Evolutionary conservation across 2,329 filamentous ascomycete genomes (phyloP).

Genomic region (Aspergillus chevalieri): DNA sequence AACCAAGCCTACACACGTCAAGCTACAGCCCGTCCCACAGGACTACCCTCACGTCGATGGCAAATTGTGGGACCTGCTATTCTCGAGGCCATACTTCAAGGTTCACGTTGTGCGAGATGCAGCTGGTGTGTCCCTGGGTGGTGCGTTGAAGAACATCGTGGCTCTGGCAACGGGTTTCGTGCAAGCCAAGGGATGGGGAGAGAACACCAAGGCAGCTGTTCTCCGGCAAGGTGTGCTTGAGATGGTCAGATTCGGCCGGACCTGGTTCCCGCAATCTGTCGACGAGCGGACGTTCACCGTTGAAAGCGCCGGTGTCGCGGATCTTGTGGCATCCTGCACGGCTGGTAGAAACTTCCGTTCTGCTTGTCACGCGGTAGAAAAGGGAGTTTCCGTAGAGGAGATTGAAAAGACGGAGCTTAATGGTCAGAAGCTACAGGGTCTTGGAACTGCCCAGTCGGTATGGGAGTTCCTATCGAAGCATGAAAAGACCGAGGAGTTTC

Average conservation of each 20-base stretch:
- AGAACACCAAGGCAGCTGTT: constrained; percentile 90
- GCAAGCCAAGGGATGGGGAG: constrained; percentile 85
- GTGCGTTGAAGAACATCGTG: constrained; percentile 89
- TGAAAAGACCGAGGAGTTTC: background rate
- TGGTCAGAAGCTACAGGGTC: background rate
- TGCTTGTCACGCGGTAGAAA: constrained; percentile 11
- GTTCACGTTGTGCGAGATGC: constrained; percentile 74
- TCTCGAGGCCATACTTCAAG: constrained; percentile 91
- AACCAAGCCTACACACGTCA: constrained; percentile 56
- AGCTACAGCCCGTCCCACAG: constrained; percentile 63
- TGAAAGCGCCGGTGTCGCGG: constrained; percentile 20
- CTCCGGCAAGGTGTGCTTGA: constrained; percentile 89
- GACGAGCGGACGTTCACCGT: constrained; percentile 13
- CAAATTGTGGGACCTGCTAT: constrained; percentile 69
- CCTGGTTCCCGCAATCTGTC: constrained; percentile 1
- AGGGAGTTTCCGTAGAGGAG: constrained; percentile 4
- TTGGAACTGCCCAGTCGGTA: background rate
- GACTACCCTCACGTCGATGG: constrained; percentile 80
- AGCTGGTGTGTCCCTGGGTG: constrained; percentile 54
- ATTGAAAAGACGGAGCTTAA: background rate
- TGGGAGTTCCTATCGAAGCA: background rate
- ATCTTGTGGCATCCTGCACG: constrained; percentile 11
- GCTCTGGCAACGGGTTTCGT: constrained; percentile 87
- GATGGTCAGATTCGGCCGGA: constrained; percentile 78
- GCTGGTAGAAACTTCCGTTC: constrained; percentile 13